Base-by-base conservation (phyloP, 306 rosid species). In the Quercus suber region DNA sequence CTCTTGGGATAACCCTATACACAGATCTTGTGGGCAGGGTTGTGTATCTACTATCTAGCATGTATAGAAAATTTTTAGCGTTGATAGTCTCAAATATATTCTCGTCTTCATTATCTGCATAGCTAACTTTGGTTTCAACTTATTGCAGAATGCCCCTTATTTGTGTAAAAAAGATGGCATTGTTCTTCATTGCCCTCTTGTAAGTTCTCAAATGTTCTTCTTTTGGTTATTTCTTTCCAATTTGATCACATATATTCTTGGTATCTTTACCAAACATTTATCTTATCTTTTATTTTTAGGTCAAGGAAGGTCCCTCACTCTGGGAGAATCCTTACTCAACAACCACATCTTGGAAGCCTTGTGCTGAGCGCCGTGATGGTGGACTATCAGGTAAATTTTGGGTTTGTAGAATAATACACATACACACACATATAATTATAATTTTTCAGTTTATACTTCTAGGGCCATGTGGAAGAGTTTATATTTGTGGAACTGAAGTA, bases 241-340 rank as follows among this genome's bases (percentile, higher is more conserved):
- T 37, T 12, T 28, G 14, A 45, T 45, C 61, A 9, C 73, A 78
- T 67, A 37, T 69, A 45, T 69, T 69, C 23, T 33, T 55, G 4
- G 21, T 55, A 61, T 78, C 19, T 41, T 35, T 45, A 25, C 12
- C 67, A 56, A 56, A 61, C 20, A 53, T 76, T 21, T n/a, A 13
- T 28, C 3, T 61, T 41, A 63, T 76, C 60, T 55, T 73, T 20
- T 51, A 3, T 77, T 55, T 75, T 23, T 74, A 96, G 99, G 99
- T 93, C 8, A 96, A 96, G 88, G 99, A 96, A 86, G 76, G 89
- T 12, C 85, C 92, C 28, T 96, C 99, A 27, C 97, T 96, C 23
- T 96, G 99, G 99, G 97, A 96, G 85, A 96, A 96, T 88, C 99
- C 99, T 30, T 88, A 75, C 78, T 96, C 98, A 5, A 90, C 99